Evolutionary conservation across 768 basidiomycete genomes (phyloP), one percentile per base, ranked within the genome.

Genomic region (Dendrothele bispora): DNA sequence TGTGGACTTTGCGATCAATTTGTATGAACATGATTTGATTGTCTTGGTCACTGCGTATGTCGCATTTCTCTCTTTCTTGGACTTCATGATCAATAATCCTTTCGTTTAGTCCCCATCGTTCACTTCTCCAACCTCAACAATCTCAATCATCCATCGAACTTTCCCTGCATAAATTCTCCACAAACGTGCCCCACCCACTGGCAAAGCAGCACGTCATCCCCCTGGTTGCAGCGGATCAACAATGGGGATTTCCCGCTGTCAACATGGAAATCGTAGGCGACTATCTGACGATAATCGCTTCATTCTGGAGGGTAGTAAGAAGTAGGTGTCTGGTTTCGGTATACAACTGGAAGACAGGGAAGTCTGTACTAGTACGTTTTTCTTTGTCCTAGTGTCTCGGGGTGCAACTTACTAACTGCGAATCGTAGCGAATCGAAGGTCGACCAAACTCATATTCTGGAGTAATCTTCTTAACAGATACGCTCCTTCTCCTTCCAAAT

Each of bases 231-330:
- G 56, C 65, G 1, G 25, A 29, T 1, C 46, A 22, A 22, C 38
- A 39, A 24, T 60, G 46, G 51, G 55, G 56, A 10, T 60, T 57
- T 11, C 69, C 71, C 2, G 52, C 61, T 10, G 58, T 75, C n/a
- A 68, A 67, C 10, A 64, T 78, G 25, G 75, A 77, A 49, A 71
- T 75, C 35, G 74, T 75, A 11, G 76, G 75, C 14, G 65, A 72
- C 10, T 59, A 72, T 50, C 58, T 77, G 3, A 71, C 73, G 2
- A 62, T 78, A 1, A 56, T 73, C 5, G 60, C 71, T 4, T 58
- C 62, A 3, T 65, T 64, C 45, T 47, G 42, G 39, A 55, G 50
- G 21, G 51, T 56, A 20, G 36, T 39, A 1, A 22, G 24, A 15
- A 26, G 25, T 15, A 29, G 35, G 12, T 58, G 74, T 46, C 52